Conservation (phyloP, 495 filamentous ascomycete species). For the Penicillium dipodomyicola region DNA sequence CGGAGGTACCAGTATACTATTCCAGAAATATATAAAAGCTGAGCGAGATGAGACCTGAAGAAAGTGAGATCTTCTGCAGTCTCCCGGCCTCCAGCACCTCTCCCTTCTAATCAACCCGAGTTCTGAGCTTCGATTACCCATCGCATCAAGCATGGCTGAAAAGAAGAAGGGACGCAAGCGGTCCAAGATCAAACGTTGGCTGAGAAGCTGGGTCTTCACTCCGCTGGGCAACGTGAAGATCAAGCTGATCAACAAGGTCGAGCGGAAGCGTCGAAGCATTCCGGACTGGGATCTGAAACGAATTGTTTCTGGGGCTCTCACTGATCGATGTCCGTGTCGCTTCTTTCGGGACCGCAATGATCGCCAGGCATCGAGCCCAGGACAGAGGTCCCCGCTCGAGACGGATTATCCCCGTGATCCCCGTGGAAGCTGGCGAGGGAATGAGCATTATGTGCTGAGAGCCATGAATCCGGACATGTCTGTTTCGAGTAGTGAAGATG, state of each 20-base stretch:
- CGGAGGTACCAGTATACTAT: background rate
- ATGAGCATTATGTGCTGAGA: background rate
- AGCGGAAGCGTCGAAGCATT: background rate
- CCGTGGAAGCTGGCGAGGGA: background rate
- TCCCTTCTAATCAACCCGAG: background rate
- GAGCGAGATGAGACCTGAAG: background rate
- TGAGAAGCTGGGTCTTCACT: conserved; percentile 1
- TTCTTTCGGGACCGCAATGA: background rate
- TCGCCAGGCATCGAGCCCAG: background rate
- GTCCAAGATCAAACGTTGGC: background rate
- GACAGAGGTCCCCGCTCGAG: too few relatives aligned
- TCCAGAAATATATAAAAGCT: background rate
- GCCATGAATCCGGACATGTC: background rate
- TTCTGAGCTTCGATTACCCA: background rate
- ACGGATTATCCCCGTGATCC: background rate
- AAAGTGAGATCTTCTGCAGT: background rate
- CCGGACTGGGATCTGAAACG: background rate
- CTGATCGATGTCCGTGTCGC: background rate
- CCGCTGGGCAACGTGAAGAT: conserved; percentile 1
- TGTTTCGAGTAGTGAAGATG: background rate
- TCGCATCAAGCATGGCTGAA: background rate
- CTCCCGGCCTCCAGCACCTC: background rate
- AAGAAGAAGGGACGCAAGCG: background rate
- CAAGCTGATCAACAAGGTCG: background rate
- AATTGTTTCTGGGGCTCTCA: background rate